Conservation (phyloP, 352 stramenopile species). For the Pythium guiyangense region DNA sequence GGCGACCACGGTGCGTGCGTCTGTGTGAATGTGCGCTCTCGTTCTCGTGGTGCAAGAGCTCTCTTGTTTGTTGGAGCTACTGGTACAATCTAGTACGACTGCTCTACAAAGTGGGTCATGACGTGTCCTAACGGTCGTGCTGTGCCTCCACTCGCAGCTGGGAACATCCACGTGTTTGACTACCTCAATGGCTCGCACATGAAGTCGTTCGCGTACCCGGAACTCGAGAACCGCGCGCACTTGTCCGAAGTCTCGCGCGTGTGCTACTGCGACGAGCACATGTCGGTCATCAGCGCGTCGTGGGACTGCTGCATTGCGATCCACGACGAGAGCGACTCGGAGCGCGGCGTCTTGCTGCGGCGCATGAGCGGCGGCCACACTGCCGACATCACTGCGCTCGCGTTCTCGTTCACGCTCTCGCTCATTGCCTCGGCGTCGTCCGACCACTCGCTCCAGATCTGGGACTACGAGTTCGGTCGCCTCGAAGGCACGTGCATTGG, state of each 20-base stretch:
- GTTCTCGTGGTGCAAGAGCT: background rate
- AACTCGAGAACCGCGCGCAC: conserved; percentile 63
- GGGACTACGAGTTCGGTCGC: conserved; percentile 88
- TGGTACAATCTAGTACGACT: too few species aligned
- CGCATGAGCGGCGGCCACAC: conserved; percentile 66
- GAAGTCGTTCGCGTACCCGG: conserved; percentile 80
- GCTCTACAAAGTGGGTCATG: too few species aligned
- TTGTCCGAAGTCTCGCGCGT: conserved; percentile 66
- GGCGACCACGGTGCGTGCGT: conserved; percentile 62
- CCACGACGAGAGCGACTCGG: conserved; percentile 82
- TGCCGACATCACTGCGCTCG: conserved; percentile 75
- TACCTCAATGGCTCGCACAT: conserved; percentile 86
- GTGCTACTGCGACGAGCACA: conserved; percentile 83
- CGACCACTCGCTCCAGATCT: conserved; percentile 70
- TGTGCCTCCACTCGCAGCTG: conserved; percentile 20
- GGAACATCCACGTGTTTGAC: conserved; percentile 79
- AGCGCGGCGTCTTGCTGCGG: conserved; percentile 69
- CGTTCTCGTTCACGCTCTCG: conserved; percentile 70
- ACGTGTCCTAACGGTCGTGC: background rate
- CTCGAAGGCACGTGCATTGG: conserved; percentile 68
- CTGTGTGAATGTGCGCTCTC: background rate
- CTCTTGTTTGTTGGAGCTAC: background rate
- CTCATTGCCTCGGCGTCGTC: conserved; percentile 72
- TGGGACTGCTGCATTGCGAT: conserved; percentile 83
- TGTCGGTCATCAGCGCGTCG: conserved; percentile 76